phyloP scores from a whole-genome alignment of 352 stramenopile species.

The Pythium biforme region DNA sequence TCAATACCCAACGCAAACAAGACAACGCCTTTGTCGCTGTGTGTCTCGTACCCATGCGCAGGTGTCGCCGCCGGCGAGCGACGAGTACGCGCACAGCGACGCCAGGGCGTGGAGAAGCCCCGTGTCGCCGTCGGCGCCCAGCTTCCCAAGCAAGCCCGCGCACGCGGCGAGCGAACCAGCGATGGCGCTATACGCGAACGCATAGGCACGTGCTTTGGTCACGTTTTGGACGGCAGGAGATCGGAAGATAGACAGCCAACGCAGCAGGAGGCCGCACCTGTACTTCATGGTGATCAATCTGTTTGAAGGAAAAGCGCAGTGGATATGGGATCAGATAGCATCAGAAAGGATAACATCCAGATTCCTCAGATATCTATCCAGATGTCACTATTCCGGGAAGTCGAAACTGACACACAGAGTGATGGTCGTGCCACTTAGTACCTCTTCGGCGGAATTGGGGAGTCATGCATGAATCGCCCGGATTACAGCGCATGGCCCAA shows the following conservation, averaged over 20 bases:
- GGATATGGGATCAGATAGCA: background rate
- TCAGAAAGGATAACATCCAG: background rate
- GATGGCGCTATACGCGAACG: constrained; percentile 42
- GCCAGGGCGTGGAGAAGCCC: constrained; percentile 24
- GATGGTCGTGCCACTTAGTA: constrained; percentile 9
- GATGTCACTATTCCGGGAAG: constrained; percentile 3
- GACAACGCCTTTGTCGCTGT: too few relatives aligned
- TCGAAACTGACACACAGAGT: constrained; percentile 21
- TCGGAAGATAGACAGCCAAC: background rate
- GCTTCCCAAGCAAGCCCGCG: constrained; percentile 61
- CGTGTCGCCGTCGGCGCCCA: constrained; percentile 41
- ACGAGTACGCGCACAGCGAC: constrained; percentile 18
- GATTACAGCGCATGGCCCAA: too few relatives aligned
- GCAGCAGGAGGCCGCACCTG: constrained; percentile 10
- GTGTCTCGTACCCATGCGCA: constrained; percentile 14
- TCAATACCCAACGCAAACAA: too few relatives aligned
- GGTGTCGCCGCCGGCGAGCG: background rate
- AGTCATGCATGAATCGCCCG: too few relatives aligned
- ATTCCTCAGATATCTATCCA: background rate
- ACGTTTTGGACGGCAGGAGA: too few relatives aligned
- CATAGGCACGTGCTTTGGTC: background rate
- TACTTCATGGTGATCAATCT: constrained; percentile 22
- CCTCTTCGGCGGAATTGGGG: too few relatives aligned
- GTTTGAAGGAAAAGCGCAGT: too few relatives aligned
- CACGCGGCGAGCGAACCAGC: constrained; percentile 55